These are phyloP conservation scores for Beta lomatogona DNA, from an alignment of 179 eudicot species.

Conservation along the genomic window DNA sequence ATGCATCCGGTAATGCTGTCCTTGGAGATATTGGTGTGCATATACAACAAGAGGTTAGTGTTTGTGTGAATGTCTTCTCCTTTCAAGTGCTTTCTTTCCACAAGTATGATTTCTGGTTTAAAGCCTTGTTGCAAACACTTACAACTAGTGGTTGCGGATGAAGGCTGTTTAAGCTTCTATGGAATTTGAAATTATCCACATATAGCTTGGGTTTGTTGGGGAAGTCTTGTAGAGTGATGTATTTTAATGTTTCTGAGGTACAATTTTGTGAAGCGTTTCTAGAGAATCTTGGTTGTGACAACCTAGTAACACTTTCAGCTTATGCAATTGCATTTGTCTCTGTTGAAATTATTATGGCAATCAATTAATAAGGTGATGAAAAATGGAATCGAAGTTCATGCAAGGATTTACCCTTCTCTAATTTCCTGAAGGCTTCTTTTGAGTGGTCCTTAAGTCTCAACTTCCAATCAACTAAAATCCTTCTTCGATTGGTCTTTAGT, in stretches of 20 bases:
- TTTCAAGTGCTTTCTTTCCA: neutral
- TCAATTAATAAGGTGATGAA: too few relatives aligned
- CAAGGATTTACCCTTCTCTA: too few relatives aligned
- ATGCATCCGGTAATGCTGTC: slow-evolving; percentile 90
- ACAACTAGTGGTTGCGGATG: neutral
- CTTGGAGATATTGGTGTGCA: slow-evolving; percentile 91
- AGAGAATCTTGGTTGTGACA: too few relatives aligned
- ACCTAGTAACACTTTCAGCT: too few relatives aligned
- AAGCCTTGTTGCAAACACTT: slow-evolving; percentile 3
- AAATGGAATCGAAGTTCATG: too few relatives aligned
- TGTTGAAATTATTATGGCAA: too few relatives aligned
- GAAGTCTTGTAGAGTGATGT: neutral
- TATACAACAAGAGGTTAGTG: slow-evolving; percentile 85
- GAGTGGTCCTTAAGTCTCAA: too few relatives aligned
- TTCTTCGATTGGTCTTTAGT: too few relatives aligned
- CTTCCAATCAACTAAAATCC: too few relatives aligned
- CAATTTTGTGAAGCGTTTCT: too few relatives aligned
- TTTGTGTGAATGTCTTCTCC: neutral
- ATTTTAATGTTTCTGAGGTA: neutral
- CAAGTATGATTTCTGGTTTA: neutral
- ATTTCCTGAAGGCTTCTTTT: too few relatives aligned
- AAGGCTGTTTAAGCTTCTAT: neutral
- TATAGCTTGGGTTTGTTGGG: neutral
- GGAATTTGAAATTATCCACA: neutral
- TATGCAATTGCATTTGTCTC: too few relatives aligned